Evolutionary conservation across 2,329 filamentous ascomycete species (phyloP).

Genomic region (Penicillium sp.): DNA sequence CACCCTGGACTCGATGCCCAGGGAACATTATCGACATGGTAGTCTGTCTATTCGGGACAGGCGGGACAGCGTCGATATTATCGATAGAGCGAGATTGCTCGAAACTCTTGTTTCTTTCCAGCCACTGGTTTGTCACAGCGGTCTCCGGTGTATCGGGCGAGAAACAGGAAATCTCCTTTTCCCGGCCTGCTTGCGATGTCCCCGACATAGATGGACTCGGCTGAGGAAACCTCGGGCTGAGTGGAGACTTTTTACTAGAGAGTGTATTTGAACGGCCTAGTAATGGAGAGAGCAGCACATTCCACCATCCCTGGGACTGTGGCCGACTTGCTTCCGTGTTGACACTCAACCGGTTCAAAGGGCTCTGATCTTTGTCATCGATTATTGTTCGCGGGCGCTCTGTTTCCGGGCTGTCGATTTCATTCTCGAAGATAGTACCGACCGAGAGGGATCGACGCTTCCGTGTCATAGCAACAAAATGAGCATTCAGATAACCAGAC

Average conservation of each 20-base stretch:
- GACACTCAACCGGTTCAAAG: conserved; percentile 34
- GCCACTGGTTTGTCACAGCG: conserved; percentile 11
- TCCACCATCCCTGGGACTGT: conserved; percentile 54
- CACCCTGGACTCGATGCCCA: conserved; percentile 30
- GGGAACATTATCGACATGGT: conserved; percentile 27
- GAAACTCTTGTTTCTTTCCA: conserved; percentile 5
- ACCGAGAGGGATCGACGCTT: conserved; percentile 35
- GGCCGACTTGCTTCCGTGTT: conserved; percentile 40
- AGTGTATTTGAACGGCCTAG: conserved; percentile 19
- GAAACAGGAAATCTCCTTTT: conserved; percentile 24
- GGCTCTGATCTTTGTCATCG: conserved; percentile 27
- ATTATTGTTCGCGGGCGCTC: not conserved
- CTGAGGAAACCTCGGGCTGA: conserved; percentile 24
- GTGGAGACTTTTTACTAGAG: conserved; percentile 27
- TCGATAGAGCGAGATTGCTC: conserved; percentile 17
- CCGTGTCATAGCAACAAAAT: conserved; percentile 19
- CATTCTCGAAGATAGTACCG: conserved; percentile 40
- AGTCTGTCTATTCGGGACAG: conserved; percentile 9
- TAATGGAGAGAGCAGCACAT: conserved; percentile 47
- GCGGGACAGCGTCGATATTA: not conserved
- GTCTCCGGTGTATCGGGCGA: conserved; percentile 33
- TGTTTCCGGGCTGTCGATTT: conserved; percentile 17
- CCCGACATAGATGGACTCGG: not conserved
- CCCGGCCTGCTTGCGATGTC: not conserved
- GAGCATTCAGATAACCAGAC: conserved; percentile 14